Conservation (phyloP, 805 yeast species). For the Candida michaelii region DNA sequence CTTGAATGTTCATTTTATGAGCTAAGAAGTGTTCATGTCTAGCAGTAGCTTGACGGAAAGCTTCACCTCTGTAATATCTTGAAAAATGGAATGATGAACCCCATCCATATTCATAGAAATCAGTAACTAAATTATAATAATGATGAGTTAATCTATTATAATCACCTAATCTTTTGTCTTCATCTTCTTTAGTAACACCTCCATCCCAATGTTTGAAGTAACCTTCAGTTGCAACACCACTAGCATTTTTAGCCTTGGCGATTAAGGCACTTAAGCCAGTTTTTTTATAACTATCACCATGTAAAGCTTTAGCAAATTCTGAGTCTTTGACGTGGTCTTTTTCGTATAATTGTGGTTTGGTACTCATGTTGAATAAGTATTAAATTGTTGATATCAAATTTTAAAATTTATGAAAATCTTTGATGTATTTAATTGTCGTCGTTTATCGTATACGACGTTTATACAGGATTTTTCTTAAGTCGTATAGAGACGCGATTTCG, state of each 20-base stretch:
- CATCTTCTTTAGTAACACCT: conserved; percentile 70
- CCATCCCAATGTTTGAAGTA: conserved; percentile 98
- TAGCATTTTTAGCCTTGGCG: conserved; percentile 72
- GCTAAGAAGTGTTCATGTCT: conserved; percentile 97
- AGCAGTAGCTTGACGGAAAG: conserved; percentile 91
- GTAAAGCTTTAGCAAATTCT: conserved; percentile 80
- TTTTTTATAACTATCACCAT: conserved; percentile 70
- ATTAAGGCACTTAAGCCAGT: conserved; percentile 77
- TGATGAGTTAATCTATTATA: conserved; percentile 91
- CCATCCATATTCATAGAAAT: conserved; percentile 99
- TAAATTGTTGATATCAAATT: not conserved
- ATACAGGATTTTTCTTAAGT: conserved; percentile 2
- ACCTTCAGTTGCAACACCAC: conserved; percentile 79
- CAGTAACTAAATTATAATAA: conserved; percentile 95
- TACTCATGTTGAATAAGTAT: conserved; percentile 7
- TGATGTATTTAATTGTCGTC: conserved; percentile 12
- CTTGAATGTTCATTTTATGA: conserved; percentile 73
- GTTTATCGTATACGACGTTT: conserved; percentile 14
- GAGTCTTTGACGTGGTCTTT: conserved; percentile 61
- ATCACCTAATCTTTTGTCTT: conserved; percentile 72
- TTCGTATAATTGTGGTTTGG: conserved; percentile 30
- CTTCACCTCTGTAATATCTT: conserved; percentile 89
- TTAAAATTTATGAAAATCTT: not conserved
- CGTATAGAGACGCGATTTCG: conserved; percentile 1
- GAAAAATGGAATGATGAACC: conserved; percentile 98